Evolutionary conservation across 2,329 filamentous ascomycete genomes (phyloP), one percentile per base, ranked within the genome.

Genomic region (Clarireedia homoeocarpa): DNA sequence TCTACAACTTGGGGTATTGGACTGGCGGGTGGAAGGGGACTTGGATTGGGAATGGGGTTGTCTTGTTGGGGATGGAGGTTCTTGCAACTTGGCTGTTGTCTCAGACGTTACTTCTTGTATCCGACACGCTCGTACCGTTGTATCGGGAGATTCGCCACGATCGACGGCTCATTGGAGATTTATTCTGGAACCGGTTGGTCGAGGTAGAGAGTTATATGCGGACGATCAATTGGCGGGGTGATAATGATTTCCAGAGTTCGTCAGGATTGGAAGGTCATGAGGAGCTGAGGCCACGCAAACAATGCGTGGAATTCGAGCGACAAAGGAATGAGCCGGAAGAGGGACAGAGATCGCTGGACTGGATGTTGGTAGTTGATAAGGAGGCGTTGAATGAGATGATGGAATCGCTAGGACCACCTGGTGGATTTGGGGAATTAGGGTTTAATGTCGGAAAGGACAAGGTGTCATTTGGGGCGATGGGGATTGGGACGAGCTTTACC

Each of bases 361-460:
- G 60, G 60, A 61, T 50, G 5, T 48, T 62, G 5, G 48, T 51
- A 5, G 40, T 62, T 40, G 58, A 58, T 34, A 51, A 44, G 14
- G 51, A 56, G 4, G 56, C 60, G 1, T 10, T 62, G n/a, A 51
- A 60, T 36, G 60, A 60, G 23, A 62, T 62, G 56, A 62, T 60
- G 38, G 56, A 60, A 17, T 58, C 51, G 14, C 44, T 62, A 10
- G 60, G 60, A 14, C 60, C 60, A 3, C 54, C 60, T 12, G 60
- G 60, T 6, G 60, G 60, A 0, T 62, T 62, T 44, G 60, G 60
- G 6, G 60, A 62, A 20, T 38, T 62, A 17, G 60, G 60, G 0
- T 62, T 62, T 42, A 55, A 39, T 20, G 56, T 62, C 9, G 46
- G 39, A 2, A 52, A 36, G 27, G 55, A 62, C 39, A 56, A 47